Base-by-base conservation (phyloP, 1,284 basidiomycete genomes). In the Ceratobasidium sp. region DNA sequence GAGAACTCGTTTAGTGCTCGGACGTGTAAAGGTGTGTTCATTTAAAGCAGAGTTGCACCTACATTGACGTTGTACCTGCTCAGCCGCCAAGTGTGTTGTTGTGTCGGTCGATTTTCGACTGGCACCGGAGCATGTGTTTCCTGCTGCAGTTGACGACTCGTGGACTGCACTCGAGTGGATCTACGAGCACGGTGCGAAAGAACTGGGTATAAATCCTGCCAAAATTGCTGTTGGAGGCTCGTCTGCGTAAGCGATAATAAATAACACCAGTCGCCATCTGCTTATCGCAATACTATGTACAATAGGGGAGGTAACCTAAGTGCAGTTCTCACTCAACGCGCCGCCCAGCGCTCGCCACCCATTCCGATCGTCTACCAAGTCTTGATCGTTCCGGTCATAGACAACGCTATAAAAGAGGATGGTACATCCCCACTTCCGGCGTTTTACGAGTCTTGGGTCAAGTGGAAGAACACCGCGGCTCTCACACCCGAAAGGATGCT, bases 61-160 rank as follows among this genome's bases (percentile, higher is more conserved):
- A 16, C 3, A 18, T 57, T 34, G 34, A 30, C 26, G 41, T 16
- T 26, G 9, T 23, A 21, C 10, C 1, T 8, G 14, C 28, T 10
- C 30, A 67, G 64, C 14, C 2, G 48, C 64, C 18, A 53, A 55
- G 23, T 67, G 64, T 67, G 79, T 87, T 0, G 87, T 89, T 1
- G 81, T 91, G 6, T 87, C 88, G 3, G 88, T 92, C 23, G 88
- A 89, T 76, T 92, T 93, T 78, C 86, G 91, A 3, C 84, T 93
- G 8, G 90, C 88, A 0, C 92, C 92, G 0, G 92, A 94, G 76
- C 75, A 89, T 67, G 85, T 85, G 3, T 93, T 91, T 76, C 92
- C 92, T 1, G 86, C 88, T 0, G 91, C 91, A 0, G 86, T 92
- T 0, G 86, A 92, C 50, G 92, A 94, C 76, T 87, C 89, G 0